Percentiles rank a stretch among this genome's conserved stretches.
These are phyloP conservation scores for Fremontodendron californicum DNA, from an alignment of 345 rosid species.

Conservation along the genomic window DNA sequence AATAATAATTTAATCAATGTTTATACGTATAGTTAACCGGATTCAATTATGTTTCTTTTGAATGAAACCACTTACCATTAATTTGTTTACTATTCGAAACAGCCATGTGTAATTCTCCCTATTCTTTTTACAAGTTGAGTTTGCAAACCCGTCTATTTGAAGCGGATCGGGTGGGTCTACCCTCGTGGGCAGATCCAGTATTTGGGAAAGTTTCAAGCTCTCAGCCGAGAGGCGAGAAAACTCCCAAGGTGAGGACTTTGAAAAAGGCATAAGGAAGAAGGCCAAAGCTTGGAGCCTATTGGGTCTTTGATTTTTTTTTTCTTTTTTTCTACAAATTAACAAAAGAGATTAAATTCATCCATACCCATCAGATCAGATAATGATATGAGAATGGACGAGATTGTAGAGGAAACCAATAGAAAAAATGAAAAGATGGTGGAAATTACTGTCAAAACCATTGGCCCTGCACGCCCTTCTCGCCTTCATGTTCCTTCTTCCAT, in stretches of 20 bases:
- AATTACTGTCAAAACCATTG: conserved; percentile 62
- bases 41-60: no score
- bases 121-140: neutral
- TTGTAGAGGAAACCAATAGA: conserved; percentile 26
- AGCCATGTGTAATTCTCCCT: no score
- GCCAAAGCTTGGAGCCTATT: neutral
- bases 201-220: conserved; percentile 11
- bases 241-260: neutral
- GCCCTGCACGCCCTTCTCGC: conserved; percentile 73
- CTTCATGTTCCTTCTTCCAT: conserved; percentile 52
- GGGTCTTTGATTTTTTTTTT: neutral
- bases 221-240: neutral
- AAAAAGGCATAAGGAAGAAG: neutral
- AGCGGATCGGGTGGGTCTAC: neutral
- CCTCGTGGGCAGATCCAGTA: neutral
- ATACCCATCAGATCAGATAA: neutral
- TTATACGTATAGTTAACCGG: no score
- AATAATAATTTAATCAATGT: no score
- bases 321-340: neutral
- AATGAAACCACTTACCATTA: no score
- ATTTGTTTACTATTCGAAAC: no score
- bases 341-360: neutral
- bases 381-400: conserved; percentile 27
- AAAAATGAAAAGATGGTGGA: conserved; percentile 36
- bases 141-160: neutral